Evolutionary conservation across 805 yeast species (phyloP).

Genomic region (Clavispora asparagi): DNA sequence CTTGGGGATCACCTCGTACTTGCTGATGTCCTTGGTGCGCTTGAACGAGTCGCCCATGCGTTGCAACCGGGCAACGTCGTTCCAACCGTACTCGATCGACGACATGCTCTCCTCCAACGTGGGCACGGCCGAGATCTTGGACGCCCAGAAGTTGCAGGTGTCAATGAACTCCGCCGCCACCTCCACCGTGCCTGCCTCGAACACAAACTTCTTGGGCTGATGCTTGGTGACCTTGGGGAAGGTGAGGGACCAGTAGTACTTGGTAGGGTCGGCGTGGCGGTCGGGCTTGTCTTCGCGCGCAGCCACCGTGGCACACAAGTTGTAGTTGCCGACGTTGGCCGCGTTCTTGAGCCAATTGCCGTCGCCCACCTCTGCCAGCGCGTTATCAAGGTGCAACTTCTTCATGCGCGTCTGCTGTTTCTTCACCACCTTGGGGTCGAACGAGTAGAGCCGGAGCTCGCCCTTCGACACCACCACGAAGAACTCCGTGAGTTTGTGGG

Average conservation of each 20-base stretch:
- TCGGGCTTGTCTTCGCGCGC: conserved; percentile 23
- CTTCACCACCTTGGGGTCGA: conserved; percentile 41
- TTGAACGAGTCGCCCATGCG: conserved; percentile 24
- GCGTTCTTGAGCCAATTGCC: conserved; percentile 71
- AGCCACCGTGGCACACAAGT: conserved; percentile 49
- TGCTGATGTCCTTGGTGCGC: conserved; percentile 28
- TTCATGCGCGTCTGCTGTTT: conserved; percentile 32
- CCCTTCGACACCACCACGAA: conserved; percentile 70
- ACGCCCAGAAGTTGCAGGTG: conserved; percentile 88
- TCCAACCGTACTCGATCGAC: conserved; percentile 84
- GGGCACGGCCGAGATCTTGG: conserved; percentile 77
- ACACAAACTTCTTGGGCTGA: conserved; percentile 42
- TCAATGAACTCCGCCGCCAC: conserved; percentile 66
- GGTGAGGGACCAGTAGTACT: conserved; percentile 48
- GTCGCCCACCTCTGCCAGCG: conserved; percentile 41
- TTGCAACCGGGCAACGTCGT: conserved; percentile 31
- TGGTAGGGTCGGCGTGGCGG: conserved; percentile 13
- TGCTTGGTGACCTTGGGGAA: conserved; percentile 42
- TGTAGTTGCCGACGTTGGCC: conserved; percentile 47
- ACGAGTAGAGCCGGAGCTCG: conserved; percentile 54
- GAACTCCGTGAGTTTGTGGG: conserved; percentile 35
- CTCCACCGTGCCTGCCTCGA: conserved; percentile 62
- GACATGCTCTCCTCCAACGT: conserved; percentile 61
- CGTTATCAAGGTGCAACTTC: conserved; percentile 17
- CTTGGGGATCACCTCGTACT: conserved; percentile 40